These are phyloP conservation scores for Hamigera avellanea DNA, from an alignment of 495 filamentous ascomycete genomes.

Conservation along the genomic window DNA sequence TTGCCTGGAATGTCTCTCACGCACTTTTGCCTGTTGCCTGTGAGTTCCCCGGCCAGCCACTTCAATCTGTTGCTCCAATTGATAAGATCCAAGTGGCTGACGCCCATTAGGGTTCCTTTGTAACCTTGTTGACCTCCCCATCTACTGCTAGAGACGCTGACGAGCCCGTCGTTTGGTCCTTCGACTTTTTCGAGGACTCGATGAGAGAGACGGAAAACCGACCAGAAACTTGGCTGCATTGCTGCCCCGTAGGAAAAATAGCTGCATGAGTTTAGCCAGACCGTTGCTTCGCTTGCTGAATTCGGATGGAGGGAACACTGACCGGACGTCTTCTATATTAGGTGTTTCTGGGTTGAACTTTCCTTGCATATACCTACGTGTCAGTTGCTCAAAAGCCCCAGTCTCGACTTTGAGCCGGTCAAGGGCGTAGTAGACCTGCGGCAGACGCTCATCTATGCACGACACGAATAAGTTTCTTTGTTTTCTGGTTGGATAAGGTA, in stretches of 20 bases:
- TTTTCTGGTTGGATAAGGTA: no score
- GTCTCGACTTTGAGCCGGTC: constrained; percentile 60
- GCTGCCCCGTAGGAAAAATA: constrained; percentile 91
- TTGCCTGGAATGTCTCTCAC: constrained; percentile 11
- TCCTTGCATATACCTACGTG: constrained; percentile 65
- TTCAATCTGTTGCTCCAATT: constrained; percentile 87
- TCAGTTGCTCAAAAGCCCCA: constrained; percentile 77
- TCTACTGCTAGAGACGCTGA: constrained; percentile 71
- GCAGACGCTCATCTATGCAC: constrained; percentile 37
- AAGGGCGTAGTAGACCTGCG: constrained; percentile 58
- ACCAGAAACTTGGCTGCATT: constrained; percentile 53
- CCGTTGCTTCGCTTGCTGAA: no score
- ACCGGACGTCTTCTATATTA: constrained; percentile 59
- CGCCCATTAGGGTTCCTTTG: constrained; percentile 77
- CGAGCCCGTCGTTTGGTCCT: constrained; percentile 86
- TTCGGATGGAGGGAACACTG: constrained; percentile 4
- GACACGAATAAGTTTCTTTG: neutral
- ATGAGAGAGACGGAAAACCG: constrained; percentile 64
- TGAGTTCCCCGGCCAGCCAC: constrained; percentile 56
- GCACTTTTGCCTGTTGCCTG: constrained; percentile 59
- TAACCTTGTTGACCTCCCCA: constrained; percentile 68
- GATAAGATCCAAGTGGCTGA: constrained; percentile 87
- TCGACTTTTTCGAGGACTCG: constrained; percentile 56
- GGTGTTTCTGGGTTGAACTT: constrained; percentile 75
- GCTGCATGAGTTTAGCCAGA: constrained; percentile 14